Percentiles rank a stretch among this genome's conserved stretches.
These are phyloP conservation scores for Solanum infundibuliforme DNA, from an alignment of 257 asterid species.

Conservation along the genomic window DNA sequence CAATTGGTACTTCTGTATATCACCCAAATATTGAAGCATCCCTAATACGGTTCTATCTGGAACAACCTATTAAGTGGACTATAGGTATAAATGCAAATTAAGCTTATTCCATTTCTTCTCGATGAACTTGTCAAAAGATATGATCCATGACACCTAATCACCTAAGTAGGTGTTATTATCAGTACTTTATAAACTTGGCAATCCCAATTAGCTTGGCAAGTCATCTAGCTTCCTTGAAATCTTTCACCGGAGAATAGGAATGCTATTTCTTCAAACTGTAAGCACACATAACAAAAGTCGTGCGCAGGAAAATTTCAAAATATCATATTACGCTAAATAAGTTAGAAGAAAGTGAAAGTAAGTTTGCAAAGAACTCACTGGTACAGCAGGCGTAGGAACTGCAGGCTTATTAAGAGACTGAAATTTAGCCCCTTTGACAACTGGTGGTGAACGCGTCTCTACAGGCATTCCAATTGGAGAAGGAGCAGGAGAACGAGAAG, in stretches of 20 bases:
- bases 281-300: background rate
- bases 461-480: slow-evolving; percentile 9
- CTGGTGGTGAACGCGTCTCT: slow-evolving; percentile 47
- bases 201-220: background rate
- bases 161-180: background rate
- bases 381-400: slow-evolving; percentile 40
- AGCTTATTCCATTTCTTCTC: background rate
- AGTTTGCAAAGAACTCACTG: slow-evolving; percentile 31
- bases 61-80: background rate
- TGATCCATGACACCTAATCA: background rate
- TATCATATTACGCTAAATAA: background rate
- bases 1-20: background rate
- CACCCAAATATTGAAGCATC: background rate
- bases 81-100: background rate
- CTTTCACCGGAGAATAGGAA: background rate
- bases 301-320: background rate
- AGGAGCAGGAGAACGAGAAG: background rate
- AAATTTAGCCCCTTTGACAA: slow-evolving; percentile 44
- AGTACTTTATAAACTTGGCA: background rate
- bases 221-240: background rate
- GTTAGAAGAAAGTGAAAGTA: background rate
- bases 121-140: background rate
- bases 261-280: background rate
- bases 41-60: background rate
- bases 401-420: slow-evolving; percentile 43